These are phyloP conservation scores for Apiospora aurea DNA, from an alignment of 2,329 filamentous ascomycete genomes.

Conservation along the genomic window DNA sequence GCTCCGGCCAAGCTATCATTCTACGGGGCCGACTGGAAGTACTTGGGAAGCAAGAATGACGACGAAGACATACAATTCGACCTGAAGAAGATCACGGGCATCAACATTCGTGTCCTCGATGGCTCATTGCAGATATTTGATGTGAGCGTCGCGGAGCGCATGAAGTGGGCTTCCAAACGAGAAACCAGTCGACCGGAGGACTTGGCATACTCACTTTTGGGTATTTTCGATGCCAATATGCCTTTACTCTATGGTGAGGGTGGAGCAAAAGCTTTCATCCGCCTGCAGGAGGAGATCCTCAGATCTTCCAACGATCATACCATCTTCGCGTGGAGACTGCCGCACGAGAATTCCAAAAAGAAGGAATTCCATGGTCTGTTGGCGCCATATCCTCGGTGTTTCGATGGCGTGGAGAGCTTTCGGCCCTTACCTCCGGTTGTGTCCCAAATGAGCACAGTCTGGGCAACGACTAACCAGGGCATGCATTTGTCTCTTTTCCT, in stretches of 20 bases:
- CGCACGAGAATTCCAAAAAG: too few species aligned
- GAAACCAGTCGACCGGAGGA: slow-evolving; percentile 38
- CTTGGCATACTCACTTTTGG: slow-evolving; percentile 41
- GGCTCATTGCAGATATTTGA: neutral
- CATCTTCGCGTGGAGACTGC: neutral
- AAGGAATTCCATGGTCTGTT: neutral
- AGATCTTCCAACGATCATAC: neutral
- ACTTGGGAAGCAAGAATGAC: neutral
- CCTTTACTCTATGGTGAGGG: slow-evolving; percentile 43
- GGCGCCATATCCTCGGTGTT: neutral
- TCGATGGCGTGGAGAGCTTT: neutral
- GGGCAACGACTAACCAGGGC: neutral
- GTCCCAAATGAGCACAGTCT: neutral
- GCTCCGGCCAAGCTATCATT: slow-evolving; percentile 31
- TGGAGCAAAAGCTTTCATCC: slow-evolving; percentile 26
- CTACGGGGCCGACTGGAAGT: slow-evolving; percentile 25
- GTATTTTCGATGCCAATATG: slow-evolving; percentile 42
- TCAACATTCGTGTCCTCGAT: neutral
- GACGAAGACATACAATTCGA: neutral
- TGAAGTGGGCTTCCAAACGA: slow-evolving; percentile 40
- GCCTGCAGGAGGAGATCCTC: slow-evolving; percentile 30
- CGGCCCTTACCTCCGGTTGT: neutral
- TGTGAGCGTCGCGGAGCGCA: slow-evolving; percentile 34
- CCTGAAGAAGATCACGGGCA: neutral
- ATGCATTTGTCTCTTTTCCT: neutral